These are phyloP conservation scores for Candida albicans DNA, from an alignment of 1,139 yeast genomes.

Conservation along the genomic window DNA sequence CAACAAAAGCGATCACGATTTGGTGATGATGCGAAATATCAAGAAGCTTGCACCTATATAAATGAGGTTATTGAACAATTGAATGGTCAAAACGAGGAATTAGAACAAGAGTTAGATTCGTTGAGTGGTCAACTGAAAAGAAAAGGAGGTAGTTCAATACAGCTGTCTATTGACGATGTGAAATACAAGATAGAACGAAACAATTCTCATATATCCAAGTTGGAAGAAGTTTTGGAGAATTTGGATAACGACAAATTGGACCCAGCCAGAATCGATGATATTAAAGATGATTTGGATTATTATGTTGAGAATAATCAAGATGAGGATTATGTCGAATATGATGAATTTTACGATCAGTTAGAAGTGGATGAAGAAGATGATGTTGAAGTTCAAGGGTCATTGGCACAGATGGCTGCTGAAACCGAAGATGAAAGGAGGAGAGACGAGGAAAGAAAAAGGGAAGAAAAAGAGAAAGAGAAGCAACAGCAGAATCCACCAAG, in stretches of 20 bases:
- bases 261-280: conserved; percentile 75
- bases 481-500: conserved; percentile 1
- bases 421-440: conserved; percentile 15
- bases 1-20: conserved; percentile 36
- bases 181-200: conserved; percentile 74
- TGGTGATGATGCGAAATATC: conserved; percentile 73
- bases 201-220: conserved; percentile 70
- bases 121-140: conserved; percentile 46
- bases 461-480: conserved; percentile 6
- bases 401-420: conserved; percentile 38
- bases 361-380: conserved; percentile 56
- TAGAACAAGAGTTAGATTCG: conserved; percentile 75
- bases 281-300: conserved; percentile 88
- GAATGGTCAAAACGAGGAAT: conserved; percentile 74
- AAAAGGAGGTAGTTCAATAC: conserved; percentile 41
- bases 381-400: conserved; percentile 18
- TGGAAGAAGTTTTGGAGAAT: conserved; percentile 76
- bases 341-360: conserved; percentile 85
- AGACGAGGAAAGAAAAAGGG: conserved; percentile 12
- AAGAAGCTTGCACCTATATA: conserved; percentile 72
- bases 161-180: conserved; percentile 59
- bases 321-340: conserved; percentile 95
- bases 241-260: conserved; percentile 83
- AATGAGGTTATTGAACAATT: conserved; percentile 78
- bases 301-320: conserved; percentile 95